Base-by-base conservation (phyloP, 768 basidiomycete genomes). In the Tricholomella constricta region DNA sequence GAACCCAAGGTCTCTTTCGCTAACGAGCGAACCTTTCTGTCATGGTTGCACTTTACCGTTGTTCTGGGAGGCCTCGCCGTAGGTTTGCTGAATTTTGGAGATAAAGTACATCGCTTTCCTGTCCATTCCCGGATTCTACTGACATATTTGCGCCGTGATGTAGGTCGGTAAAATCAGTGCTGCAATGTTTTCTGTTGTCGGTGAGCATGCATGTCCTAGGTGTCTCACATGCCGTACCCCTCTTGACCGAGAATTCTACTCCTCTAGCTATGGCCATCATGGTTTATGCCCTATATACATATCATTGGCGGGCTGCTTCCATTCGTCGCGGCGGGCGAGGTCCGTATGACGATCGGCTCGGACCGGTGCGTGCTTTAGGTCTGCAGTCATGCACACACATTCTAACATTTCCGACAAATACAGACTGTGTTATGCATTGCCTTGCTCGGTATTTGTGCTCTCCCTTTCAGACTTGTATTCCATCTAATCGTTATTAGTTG, bases 21-120 rank as follows among this genome's bases (percentile, higher is more conserved):
- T 37, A 95, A 95, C 70, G 93, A 94, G 70, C 84, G 91, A 51
- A 94, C 97, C 0, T 98, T 98, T 74, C 79, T 99, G 40, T 95
- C 94, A 80, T 98, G 96, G 97, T 82, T 98, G 44, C 94, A 97
- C 71, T 98, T 97, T 69, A 94, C 95, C 35, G 94, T 98, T 72
- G 93, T 99, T 52, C 85, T 99, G 7, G 95, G 96, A 25, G 97
- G 97, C 52, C 81, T 99, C 41, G 91, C 94, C 1, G 94, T 98
- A 12, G 97, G 97, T 10, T 73, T 99, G 52, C 78, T 99, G 62
- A 99, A 99, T 72, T 99, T 99, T 76, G 97, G 97, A 55, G 97
- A 98, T 70, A 91, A 91, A 75, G 94, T 88, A 53, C 54, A 76
- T 64, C 45, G 22, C n/a, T 26, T 47, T 57, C 45, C 54, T 45